Base-by-base conservation (phyloP, 2,329 filamentous ascomycete genomes). In the Hymenoscyphus fraxineus region DNA sequence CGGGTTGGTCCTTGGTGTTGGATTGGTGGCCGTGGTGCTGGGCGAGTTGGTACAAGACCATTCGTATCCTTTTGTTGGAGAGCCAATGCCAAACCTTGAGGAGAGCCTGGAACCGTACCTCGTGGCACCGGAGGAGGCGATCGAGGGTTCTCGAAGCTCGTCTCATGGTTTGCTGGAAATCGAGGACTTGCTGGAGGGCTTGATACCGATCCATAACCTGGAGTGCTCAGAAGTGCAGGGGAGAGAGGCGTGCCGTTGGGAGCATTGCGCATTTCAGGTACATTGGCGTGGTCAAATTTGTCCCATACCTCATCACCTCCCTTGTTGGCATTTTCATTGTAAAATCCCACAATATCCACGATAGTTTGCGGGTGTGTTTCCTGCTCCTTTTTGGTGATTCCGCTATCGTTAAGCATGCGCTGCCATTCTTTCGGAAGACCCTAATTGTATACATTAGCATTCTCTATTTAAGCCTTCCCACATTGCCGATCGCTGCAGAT, bases 341-440 rank as follows among this genome's bases (percentile, higher is more conserved):
- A 98, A 77, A 98, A 98, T 65, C 90, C 91, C 78, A 99, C 89
- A 73, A 99, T 95, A 77, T 98, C 91, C 75, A 96, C 89, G 79
- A 97, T 93, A 65, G 94, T 93, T 77, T 98, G 93, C 2, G 95
- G 95, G 74, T 98, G 93, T 78, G 97, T 91, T 76, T 94, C 91
- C 77, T 96, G 91, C 77, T 98, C 95, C 79, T 95, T 93, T 79
- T 97, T 93, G 35, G 93, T 91, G 73, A 99, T 97, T 69, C 95
- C 95, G 77, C 92, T 97, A 78, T 97, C 93, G 79, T 94, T 92
- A 74, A 99, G 87, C 76, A 97, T 86, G 67, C 92, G 89, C 79
- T 98, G 94, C 95, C 95, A 99, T 84, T 98, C 95, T 78, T 95
- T 96, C 19, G 95, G 95, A 35, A 99, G 84, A 68, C 95, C 95